Evolutionary conservation across 495 filamentous ascomycete genomes (phyloP).

Genomic region (Schizothecium vesticola): DNA sequence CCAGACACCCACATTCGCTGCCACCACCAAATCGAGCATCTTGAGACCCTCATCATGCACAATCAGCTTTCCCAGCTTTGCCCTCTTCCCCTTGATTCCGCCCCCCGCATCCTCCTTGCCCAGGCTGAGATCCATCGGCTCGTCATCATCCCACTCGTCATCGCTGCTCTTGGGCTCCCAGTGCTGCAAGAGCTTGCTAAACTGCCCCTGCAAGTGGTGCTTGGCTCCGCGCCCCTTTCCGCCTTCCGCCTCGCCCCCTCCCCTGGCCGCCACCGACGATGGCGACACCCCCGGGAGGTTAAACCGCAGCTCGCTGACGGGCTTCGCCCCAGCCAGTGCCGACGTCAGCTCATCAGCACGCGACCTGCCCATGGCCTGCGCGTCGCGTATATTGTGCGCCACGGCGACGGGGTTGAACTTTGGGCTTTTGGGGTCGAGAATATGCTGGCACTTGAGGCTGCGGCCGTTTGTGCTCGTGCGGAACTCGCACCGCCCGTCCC

Average conservation of each 20-base stretch:
- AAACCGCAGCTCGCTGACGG: constrained; percentile 81
- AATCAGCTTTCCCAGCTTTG: constrained; percentile 89
- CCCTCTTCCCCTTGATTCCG: constrained; percentile 74
- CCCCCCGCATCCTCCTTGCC: constrained; percentile 75
- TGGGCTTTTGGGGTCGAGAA: constrained; percentile 39
- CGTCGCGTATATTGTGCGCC: constrained; percentile 31
- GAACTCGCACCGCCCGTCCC: constrained; percentile 82
- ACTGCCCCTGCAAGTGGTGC: constrained; percentile 32
- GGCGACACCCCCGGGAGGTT: constrained; percentile 54
- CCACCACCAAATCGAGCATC: constrained; percentile 91
- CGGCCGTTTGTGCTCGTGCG: constrained; percentile 65
- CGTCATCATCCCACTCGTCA: constrained; percentile 22
- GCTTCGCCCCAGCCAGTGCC: constrained; percentile 35
- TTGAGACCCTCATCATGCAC: constrained; percentile 87
- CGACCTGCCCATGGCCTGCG: constrained; percentile 26
- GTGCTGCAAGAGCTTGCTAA: constrained; percentile 30
- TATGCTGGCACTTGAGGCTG: constrained; percentile 72
- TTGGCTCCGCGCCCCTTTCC: constrained; percentile 2
- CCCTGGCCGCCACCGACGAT: background rate
- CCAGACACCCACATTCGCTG: constrained; percentile 87
- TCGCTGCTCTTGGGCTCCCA: constrained; percentile 21
- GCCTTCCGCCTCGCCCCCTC: background rate
- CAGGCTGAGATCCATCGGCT: constrained; percentile 60
- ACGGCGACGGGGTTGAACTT: constrained; percentile 38
- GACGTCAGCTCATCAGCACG: constrained; percentile 23